Percentiles rank a stretch among this genome's conserved stretches.
Evolutionary conservation across 2,329 filamentous ascomycete species (phyloP).

Genomic region (Fusarium luffae): DNA sequence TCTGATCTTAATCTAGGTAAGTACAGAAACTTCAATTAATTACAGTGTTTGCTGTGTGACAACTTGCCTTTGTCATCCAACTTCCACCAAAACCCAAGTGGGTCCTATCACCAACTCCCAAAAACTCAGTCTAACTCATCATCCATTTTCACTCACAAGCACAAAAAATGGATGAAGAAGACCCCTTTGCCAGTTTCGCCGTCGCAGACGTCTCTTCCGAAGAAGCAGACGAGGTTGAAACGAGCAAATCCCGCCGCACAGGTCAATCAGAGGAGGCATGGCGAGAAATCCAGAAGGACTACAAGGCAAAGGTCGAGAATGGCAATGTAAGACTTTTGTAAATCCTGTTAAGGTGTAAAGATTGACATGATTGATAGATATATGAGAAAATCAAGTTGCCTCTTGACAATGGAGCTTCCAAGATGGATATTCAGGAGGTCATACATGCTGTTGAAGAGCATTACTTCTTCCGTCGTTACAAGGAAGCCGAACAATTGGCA

Average conservation of each 20-base stretch:
- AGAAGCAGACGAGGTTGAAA: slow-evolving; percentile 48
- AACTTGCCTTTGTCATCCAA: slow-evolving; percentile 1
- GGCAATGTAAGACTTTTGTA: slow-evolving; percentile 57
- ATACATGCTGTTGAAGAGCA: slow-evolving; percentile 68
- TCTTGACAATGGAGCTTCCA: slow-evolving; percentile 52
- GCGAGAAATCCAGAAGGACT: slow-evolving; percentile 57
- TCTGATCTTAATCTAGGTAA: neutral
- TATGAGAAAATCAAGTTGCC: slow-evolving; percentile 57
- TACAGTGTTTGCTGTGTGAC: neutral
- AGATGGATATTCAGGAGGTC: slow-evolving; percentile 61
- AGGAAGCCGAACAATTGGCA: slow-evolving; percentile 58
- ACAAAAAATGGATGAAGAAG: slow-evolving; percentile 47
- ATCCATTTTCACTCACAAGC: neutral
- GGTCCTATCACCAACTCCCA: slow-evolving; percentile 26
- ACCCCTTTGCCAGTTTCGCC: slow-evolving; percentile 48
- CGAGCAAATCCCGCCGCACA: slow-evolving; percentile 50
- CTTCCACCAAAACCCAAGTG: slow-evolving; percentile 29
- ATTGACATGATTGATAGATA: slow-evolving; percentile 51
- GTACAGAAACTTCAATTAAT: neutral
- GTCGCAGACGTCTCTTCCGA: slow-evolving; percentile 52
- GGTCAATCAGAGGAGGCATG: slow-evolving; percentile 63
- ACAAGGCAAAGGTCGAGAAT: slow-evolving; percentile 63
- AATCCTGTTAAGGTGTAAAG: slow-evolving; percentile 43
- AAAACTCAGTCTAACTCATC: slow-evolving; percentile 22
- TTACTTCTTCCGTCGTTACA: slow-evolving; percentile 63